Base-by-base conservation (phyloP, 768 basidiomycete genomes). In the Psilocybe tampanensis region DNA sequence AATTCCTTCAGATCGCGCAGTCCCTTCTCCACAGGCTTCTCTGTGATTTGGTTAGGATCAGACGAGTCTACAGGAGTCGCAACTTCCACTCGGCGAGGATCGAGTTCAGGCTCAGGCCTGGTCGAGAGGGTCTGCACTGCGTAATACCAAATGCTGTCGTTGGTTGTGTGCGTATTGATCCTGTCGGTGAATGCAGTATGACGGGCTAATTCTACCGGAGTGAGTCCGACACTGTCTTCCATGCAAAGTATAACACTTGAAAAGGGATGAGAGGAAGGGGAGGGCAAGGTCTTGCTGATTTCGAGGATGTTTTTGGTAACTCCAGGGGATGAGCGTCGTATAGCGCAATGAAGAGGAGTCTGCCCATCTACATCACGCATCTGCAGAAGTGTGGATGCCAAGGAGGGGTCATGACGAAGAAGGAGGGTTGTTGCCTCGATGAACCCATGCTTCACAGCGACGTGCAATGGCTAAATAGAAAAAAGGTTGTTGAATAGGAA, bases 161-260 rank as follows among this genome's bases (percentile, higher is more conserved):
- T 17, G 26, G 50, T 47, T 4, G 43, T n/a, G 47, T 55, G 60
- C 0, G 29, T 24, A 4, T n/a, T 11, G 9, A 72, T 62, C 3
- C 67, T 63, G n/a, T 59, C 12, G 17, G 67, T 56, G 7, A 73
- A 61, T 34, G 74, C 69, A 43, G 66, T 60, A 1, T 76, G 67
- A 1, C 45, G 53, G 1, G 68, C 68, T 39, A 77, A 72, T 52
- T 81, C 81, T 9, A 76, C 53, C 1, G 76, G 69, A 1, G 76
- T 77, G 52, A 77, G 71, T 2, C 80, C 81, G 15, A 81, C 77
- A 18, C 75, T 77, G 56, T 86, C 80, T 64, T 88, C 86, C 36
- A 75, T 68, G 54, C 72, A 69, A 2, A 86, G 65, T 0, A 66
- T 72, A 32, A 78, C 75, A 13, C 3, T 47, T 0, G 66, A 56